A percentile compares a stretch with the other conserved stretches of the same genome.
These are phyloP conservation scores for Beauveria sp. DNA, from an alignment of 2,329 filamentous ascomycete genomes.

Conservation along the genomic window DNA sequence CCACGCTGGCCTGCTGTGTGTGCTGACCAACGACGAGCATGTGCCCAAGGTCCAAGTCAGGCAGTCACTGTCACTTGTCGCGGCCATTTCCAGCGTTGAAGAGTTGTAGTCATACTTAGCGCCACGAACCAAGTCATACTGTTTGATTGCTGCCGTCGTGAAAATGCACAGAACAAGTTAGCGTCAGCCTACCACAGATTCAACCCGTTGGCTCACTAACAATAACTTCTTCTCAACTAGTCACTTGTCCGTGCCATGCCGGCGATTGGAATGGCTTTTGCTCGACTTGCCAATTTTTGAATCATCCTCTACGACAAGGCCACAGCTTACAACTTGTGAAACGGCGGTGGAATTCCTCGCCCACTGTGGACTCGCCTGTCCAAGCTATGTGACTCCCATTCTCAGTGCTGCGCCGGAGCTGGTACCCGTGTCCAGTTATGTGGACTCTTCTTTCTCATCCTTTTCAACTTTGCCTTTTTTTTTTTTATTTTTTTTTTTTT, in stretches of 20 bases:
- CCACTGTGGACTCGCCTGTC: background rate
- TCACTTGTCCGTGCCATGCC: background rate
- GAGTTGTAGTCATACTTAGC: background rate
- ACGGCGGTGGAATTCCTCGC: background rate
- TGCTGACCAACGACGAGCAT: background rate
- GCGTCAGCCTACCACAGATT: background rate
- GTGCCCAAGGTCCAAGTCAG: no score
- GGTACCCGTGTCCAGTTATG: conserved; percentile 10
- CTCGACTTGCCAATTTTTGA: no score
- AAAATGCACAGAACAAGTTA: background rate
- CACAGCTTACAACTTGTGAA: background rate
- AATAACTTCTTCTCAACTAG: background rate
- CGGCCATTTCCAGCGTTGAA: no score
- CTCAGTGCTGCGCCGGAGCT: background rate
- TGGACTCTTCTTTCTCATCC: background rate
- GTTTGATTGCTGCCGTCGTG: background rate
- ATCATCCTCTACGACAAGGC: no score
- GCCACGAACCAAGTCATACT: background rate
- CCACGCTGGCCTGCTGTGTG: background rate
- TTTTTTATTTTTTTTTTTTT: background rate
- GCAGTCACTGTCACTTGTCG: background rate
- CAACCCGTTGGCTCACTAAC: background rate
- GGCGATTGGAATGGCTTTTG: no score
- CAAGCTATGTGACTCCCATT: background rate
- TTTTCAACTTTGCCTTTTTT: background rate